Base-by-base conservation (phyloP, 1,284 basidiomycete species). In the Marasmius tenuissimus region DNA sequence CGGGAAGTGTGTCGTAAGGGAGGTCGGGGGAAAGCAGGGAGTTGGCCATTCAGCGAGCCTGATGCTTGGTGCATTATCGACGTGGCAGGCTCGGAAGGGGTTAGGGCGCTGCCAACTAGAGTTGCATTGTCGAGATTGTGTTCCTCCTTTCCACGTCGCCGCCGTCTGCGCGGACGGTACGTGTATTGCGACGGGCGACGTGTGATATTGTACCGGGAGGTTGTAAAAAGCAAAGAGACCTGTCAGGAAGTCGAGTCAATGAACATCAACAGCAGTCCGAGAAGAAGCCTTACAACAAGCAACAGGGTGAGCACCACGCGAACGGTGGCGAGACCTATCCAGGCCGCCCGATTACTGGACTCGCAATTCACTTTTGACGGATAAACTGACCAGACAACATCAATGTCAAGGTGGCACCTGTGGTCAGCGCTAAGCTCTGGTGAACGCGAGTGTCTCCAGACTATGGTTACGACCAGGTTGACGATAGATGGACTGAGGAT, bases 331-430 rank as follows among this genome's bases (percentile, higher is more conserved):
- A 85, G 76, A 49, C 74, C 74, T 20, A 87, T 68, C 87, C 87
- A 90, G 12, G 74, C 72, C 2, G 76, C 72, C 80, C 83, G 87
- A 2, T 77, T 42, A 12, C 75, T 71, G 1, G 81, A 80, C 22
- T 61, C 49, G 14, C 78, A 74, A 16, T 63, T 58, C 20, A 65
- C 57, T 9, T 62, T 60, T 5, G 73, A 54, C 12, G 34, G 14
- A 37, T 33, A 69, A 12, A 72, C 68, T 7, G 84, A 80, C 89
- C 89, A 91, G 4, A 85, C 73, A 48, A 86, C 76, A 68, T 91
- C 89, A 52, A 90, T 75, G 65, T 88, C 86, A 75, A 87, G 77
- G 48, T 74, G 70, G 65, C 89, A 91, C 18, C 83, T 78, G 40
- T 75, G 71, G n/a, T 64, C 68, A 9, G 84, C 68, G 60, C 77